phyloP scores from a whole-genome alignment of 306 rosid genomes.

The Lablab purpureus region DNA sequence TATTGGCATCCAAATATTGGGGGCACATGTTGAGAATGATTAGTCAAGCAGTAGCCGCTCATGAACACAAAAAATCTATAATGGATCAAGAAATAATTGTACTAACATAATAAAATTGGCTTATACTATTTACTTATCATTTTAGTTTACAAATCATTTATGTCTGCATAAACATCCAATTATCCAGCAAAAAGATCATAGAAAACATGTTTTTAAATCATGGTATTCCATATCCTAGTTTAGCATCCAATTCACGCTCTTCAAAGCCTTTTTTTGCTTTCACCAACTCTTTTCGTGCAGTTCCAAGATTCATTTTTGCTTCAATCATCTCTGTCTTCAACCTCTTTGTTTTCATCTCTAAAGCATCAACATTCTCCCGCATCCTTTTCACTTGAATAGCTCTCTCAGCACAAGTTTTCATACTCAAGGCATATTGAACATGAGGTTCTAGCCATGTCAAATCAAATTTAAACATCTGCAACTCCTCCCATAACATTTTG shows the following conservation, averaged over 20 bases:
- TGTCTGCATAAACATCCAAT: too few species aligned
- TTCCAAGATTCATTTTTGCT: constrained; percentile 14
- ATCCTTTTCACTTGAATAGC: constrained; percentile 1
- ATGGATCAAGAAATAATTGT: not conserved
- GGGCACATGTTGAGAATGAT: not conserved
- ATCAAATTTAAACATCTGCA: constrained; percentile 26
- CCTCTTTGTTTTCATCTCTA: constrained; percentile 23
- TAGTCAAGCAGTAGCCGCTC: not conserved
- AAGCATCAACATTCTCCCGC: constrained; percentile 4
- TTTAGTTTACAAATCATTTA: too few species aligned
- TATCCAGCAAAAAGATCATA: not conserved
- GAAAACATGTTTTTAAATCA: not conserved
- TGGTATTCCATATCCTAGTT: constrained; percentile 27
- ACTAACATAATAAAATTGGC: too few species aligned
- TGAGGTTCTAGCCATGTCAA: constrained; percentile 43
- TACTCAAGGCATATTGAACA: constrained; percentile 32
- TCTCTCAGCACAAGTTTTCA: constrained; percentile 18
- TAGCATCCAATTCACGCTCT: constrained; percentile 10
- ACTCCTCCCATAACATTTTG: constrained; percentile 41
- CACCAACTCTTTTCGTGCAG: constrained; percentile 9
- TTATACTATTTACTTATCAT: too few species aligned
- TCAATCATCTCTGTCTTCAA: not conserved
- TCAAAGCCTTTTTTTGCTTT: constrained; percentile 31
- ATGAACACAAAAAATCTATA: too few species aligned
- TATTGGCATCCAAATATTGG: not conserved